Evolutionary conservation across 2,329 filamentous ascomycete genomes (phyloP).

Genomic region (Chrysoporthe cubensis): DNA sequence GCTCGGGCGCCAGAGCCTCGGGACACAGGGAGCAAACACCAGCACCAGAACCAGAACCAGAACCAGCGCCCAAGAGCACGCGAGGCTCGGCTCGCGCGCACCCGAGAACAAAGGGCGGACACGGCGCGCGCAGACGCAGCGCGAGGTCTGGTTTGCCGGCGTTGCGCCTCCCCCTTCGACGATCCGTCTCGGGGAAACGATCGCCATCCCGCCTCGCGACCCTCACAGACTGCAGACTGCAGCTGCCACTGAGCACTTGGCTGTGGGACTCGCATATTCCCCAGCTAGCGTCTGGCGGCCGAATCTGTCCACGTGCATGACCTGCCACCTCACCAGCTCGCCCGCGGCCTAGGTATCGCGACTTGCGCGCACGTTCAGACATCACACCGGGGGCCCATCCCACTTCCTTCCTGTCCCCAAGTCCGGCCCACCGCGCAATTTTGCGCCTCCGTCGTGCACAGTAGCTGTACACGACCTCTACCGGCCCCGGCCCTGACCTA

Average conservation of each 20-base stretch:
- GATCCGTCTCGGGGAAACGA: conserved; percentile 18
- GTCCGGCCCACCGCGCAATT: conserved; percentile 35
- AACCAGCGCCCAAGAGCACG: background rate
- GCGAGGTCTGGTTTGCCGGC: conserved; percentile 13
- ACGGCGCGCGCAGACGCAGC: conserved; percentile 11
- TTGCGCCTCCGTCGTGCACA: conserved; percentile 36
- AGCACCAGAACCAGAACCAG: too few species aligned
- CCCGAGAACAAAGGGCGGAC: conserved; percentile 5
- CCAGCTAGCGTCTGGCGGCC: conserved; percentile 41
- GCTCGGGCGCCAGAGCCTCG: conserved; percentile 7
- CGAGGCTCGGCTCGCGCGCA: conserved; percentile 25
- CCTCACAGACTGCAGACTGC: conserved; percentile 22
- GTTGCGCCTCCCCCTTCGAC: conserved; percentile 16
- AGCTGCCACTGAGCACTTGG: conserved; percentile 26
- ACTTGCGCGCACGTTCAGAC: conserved; percentile 36
- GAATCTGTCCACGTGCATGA: conserved; percentile 51
- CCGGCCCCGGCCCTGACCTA: conserved; percentile 28
- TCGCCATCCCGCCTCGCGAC: conserved; percentile 22
- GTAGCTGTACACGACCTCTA: conserved; percentile 39
- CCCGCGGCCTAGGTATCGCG: conserved; percentile 42
- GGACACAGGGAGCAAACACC: background rate
- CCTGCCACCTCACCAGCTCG: conserved; percentile 51
- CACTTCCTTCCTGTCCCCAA: conserved; percentile 36
- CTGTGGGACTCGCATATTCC: conserved; percentile 34
- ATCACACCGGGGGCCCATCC: conserved; percentile 32